These are phyloP conservation scores for Umbelopsis vinacea DNA, from an alignment of 192 early-diverging fungal genomes.

Conservation along the genomic window DNA sequence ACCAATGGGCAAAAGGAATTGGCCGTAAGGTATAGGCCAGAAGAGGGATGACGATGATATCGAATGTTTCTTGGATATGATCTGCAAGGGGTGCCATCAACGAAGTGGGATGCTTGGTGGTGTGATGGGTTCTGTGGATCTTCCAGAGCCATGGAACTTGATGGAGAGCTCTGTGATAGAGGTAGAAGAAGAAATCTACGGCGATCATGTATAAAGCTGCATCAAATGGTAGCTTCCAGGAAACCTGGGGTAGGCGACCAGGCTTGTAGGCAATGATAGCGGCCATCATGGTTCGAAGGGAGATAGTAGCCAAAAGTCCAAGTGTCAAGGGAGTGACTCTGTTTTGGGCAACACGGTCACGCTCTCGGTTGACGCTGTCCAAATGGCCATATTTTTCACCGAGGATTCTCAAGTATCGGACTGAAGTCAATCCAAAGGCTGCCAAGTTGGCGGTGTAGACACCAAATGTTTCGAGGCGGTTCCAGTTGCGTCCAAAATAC, in stretches of 20 bases:
- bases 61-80: slow-evolving; percentile 23
- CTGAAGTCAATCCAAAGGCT: background rate
- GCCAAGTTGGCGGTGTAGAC: slow-evolving; percentile 8
- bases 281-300: slow-evolving; percentile 15
- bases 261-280: slow-evolving; percentile 1
- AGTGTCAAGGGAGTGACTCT: slow-evolving; percentile 7
- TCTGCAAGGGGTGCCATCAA: slow-evolving; percentile 23
- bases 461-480: background rate
- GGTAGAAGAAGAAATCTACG: slow-evolving; percentile 21
- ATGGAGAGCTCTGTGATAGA: slow-evolving; percentile 12
- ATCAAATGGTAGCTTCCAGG: slow-evolving; percentile 10
- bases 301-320: background rate
- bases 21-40: slow-evolving; percentile 6
- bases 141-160: slow-evolving; percentile 23
- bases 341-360: slow-evolving; percentile 15
- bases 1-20: slow-evolving; percentile 13
- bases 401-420: slow-evolving; percentile 1
- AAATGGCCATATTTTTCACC: slow-evolving; percentile 20
- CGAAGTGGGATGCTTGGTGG: slow-evolving; percentile 21
- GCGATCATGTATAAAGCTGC: slow-evolving; percentile 16
- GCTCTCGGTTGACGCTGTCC: slow-evolving; percentile 5
- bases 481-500: background rate
- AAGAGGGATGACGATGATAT: slow-evolving; percentile 6
- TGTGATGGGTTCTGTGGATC: slow-evolving; percentile 22
- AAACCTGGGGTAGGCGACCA: background rate